Conservation (phyloP, 495 filamentous ascomycete genomes). For the Apodospora peruviana region DNA sequence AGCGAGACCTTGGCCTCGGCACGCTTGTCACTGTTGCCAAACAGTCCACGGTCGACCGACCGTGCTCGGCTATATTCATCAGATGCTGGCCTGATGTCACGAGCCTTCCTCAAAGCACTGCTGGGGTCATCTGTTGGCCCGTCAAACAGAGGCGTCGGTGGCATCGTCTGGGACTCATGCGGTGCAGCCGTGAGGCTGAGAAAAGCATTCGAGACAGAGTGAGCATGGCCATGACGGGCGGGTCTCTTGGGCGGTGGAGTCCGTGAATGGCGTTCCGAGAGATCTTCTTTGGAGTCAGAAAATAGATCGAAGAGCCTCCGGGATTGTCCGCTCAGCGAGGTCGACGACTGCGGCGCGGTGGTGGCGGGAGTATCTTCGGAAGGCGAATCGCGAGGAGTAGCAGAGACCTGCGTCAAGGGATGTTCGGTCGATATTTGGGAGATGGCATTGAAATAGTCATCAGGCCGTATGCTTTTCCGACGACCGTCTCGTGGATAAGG, state of each 20-base stretch:
- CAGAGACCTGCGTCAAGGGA: constrained; percentile 74
- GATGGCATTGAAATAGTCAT: constrained; percentile 58
- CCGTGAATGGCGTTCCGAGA: constrained; percentile 23
- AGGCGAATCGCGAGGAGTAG: constrained; percentile 56
- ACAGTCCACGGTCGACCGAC: constrained; percentile 52
- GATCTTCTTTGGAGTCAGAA: constrained; percentile 45
- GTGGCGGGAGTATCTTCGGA: constrained; percentile 27
- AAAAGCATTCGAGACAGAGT: constrained; percentile 53
- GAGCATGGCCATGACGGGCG: constrained; percentile 33
- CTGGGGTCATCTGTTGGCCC: constrained; percentile 31
- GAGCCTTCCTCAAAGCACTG: constrained; percentile 34
- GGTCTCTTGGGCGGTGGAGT: constrained; percentile 11
- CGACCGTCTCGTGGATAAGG: constrained; percentile 45
- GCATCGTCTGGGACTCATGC: constrained; percentile 36
- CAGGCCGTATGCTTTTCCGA: constrained; percentile 63
- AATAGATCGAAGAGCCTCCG: constrained; percentile 31
- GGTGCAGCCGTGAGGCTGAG: constrained; percentile 31
- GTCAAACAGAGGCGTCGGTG: constrained; percentile 44
- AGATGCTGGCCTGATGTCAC: constrained; percentile 41
- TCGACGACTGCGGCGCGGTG: constrained; percentile 38
- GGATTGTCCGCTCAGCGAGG: constrained; percentile 31
- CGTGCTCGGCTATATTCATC: constrained; percentile 43
- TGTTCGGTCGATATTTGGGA: constrained; percentile 52
- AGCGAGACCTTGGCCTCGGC: constrained; percentile 59
- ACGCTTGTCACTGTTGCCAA: constrained; percentile 53